Base-by-base conservation (phyloP, 495 filamentous ascomycete genomes). In the Podospora sp. region DNA sequence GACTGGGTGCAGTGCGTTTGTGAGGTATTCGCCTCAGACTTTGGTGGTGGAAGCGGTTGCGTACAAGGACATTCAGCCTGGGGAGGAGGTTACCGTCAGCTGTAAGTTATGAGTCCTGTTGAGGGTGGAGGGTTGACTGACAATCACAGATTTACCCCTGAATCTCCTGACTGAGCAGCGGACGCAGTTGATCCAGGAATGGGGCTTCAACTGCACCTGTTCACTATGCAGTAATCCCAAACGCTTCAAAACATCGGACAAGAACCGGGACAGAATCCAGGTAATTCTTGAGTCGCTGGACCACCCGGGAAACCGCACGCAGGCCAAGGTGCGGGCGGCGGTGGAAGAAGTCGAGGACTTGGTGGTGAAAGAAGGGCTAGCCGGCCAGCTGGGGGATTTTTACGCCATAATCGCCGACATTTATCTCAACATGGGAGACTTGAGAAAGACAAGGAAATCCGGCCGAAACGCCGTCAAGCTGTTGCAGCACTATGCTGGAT, bases 121-220 rank as follows among this genome's bases (percentile, higher is more conserved):
- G 6, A 35, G 9, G 7, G 5, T 33, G 8, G 12, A 21, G 18
- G 25, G 6, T 35, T 35, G 29, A 8, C 57, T 60, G 26, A 60
- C 26, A 0, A 50, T 22, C 20, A 20, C 12, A 76, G 71, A 77
- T 58, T n/a, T 63, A 1, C 71, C 73, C 0, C 40, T 75, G 16
- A 72, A 73, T 52, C 70, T 75, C 46, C 56, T 66, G 27, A 73
- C 70, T 0, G 65, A 72, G 50, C 62, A 72, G 46, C 69, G 75
- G 16, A 61, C 60, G 16, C 33, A 69, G 4, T 63, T 77, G 1
- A 68, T 77, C 24, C 60, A 63, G 11, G 66, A 68, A 60, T 77
- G 75, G 75, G 75, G 75, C 20, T 77, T 77, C 67, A 70, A 73
- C 56, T 77, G 75, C 56, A 70, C 71, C 16, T 77, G 75, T 46